Conservation (phyloP, 805 yeast genomes). For the Yarrowia osloensis region DNA sequence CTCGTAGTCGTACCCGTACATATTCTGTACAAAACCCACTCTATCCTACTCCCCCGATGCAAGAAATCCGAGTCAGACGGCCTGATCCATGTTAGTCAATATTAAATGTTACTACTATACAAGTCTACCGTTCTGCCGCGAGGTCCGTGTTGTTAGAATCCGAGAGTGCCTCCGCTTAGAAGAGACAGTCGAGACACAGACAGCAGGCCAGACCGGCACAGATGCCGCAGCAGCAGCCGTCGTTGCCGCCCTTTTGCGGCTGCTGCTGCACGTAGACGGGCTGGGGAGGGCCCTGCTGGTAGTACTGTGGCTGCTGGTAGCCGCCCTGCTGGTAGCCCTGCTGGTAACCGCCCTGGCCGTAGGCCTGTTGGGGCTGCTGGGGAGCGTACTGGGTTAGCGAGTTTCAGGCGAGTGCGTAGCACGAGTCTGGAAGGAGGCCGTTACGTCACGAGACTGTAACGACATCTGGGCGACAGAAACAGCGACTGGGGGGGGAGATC, state of each 20-base stretch:
- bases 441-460: too few relatives aligned
- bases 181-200: slow-evolving; percentile 40
- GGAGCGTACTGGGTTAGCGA: slow-evolving; percentile 32
- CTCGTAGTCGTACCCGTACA: too few relatives aligned
- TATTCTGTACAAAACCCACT: too few relatives aligned
- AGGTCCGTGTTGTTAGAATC: neutral
- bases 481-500: too few relatives aligned
- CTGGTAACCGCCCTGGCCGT: slow-evolving; percentile 32
- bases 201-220: slow-evolving; percentile 44
- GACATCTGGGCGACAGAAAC: too few relatives aligned
- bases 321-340: slow-evolving; percentile 30
- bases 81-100: neutral
- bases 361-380: slow-evolving; percentile 36
- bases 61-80: too few relatives aligned
- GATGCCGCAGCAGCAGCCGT: slow-evolving; percentile 42
- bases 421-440: too few relatives aligned
- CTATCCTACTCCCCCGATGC: too few relatives aligned
- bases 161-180: slow-evolving; percentile 6
- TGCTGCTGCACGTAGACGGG: slow-evolving; percentile 40
- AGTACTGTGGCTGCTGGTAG: slow-evolving; percentile 32
- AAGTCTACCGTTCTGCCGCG: neutral
- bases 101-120: slow-evolving; percentile 24
- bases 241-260: slow-evolving; percentile 34
- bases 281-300: slow-evolving; percentile 39
- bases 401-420: too few relatives aligned